These are phyloP conservation scores for Ceratocystis ficicola DNA, from an alignment of 2,329 filamentous ascomycete genomes.

Conservation along the genomic window DNA sequence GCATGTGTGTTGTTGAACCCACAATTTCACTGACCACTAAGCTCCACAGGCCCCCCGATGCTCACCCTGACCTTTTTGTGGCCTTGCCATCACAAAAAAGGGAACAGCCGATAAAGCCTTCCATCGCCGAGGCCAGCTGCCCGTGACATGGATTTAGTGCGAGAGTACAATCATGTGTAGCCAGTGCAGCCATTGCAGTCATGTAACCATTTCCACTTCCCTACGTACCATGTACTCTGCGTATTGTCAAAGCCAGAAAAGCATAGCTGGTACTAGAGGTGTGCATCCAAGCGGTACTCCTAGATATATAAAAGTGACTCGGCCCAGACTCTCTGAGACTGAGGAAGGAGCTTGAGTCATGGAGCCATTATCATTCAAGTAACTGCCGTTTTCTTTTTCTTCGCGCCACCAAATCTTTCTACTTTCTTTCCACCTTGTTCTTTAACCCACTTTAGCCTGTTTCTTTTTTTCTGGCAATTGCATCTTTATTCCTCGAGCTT, in stretches of 20 bases:
- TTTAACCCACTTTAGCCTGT: background rate
- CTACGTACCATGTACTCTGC: too few relatives aligned
- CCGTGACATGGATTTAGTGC: background rate
- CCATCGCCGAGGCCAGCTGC: background rate
- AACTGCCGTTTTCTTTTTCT: slow-evolving; percentile 4
- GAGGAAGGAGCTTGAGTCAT: slow-evolving; percentile 1
- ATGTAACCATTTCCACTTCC: background rate
- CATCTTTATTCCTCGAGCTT: background rate
- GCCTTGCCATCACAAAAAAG: background rate
- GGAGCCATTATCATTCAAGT: background rate
- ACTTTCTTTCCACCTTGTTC: background rate
- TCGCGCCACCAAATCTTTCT: background rate
- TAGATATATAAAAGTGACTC: background rate
- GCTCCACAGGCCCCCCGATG: background rate
- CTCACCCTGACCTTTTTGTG: background rate
- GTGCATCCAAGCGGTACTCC: background rate
- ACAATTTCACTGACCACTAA: background rate
- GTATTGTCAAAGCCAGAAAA: background rate
- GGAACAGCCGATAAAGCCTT: background rate
- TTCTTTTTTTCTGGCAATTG: background rate
- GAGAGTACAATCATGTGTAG: background rate
- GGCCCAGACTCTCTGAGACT: background rate
- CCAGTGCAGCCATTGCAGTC: background rate
- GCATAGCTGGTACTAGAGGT: background rate
- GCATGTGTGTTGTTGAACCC: background rate